A percentile compares a stretch with the other conserved stretches of the same genome.
Evolutionary conservation across 2,329 filamentous ascomycete genomes (phyloP).

Genomic region (Geosmithia morbida): DNA sequence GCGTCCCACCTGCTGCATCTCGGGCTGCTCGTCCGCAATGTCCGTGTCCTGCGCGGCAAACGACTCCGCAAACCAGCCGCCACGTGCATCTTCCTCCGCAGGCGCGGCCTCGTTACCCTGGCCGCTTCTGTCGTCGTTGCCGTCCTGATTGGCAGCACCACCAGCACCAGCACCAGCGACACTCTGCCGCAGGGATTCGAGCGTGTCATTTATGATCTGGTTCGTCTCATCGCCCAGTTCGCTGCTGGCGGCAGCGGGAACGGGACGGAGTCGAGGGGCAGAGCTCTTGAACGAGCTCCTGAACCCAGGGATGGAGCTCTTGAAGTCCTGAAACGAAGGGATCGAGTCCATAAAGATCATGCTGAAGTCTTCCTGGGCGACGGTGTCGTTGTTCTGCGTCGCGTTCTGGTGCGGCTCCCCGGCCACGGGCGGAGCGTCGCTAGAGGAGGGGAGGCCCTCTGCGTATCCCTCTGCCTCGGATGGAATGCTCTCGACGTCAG

Average conservation of each 20-base stretch:
- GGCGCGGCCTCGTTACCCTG: background rate
- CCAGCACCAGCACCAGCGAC: background rate
- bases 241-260: conserved; percentile 12
- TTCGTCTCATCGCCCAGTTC: conserved; percentile 42
- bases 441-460: background rate
- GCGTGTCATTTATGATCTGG: conserved; percentile 38
- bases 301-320: conserved; percentile 12
- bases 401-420: background rate
- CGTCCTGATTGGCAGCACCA: background rate
- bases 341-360: conserved; percentile 44
- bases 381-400: conserved; percentile 19
- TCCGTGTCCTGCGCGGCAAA: background rate
- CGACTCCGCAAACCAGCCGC: background rate
- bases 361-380: conserved; percentile 41
- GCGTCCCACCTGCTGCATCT: background rate
- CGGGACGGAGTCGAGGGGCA: background rate
- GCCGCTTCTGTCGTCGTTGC: background rate
- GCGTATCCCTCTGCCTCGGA: conserved; percentile 1
- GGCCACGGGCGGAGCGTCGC: background rate
- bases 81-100: background rate
- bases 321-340: conserved; percentile 28
- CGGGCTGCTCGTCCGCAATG: background rate
- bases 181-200: conserved; percentile 27
- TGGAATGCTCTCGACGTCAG: conserved; percentile 1
- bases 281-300: background rate